Evolutionary conservation across 768 basidiomycete genomes (phyloP).

Genomic region (Russula griseocarnosa): DNA sequence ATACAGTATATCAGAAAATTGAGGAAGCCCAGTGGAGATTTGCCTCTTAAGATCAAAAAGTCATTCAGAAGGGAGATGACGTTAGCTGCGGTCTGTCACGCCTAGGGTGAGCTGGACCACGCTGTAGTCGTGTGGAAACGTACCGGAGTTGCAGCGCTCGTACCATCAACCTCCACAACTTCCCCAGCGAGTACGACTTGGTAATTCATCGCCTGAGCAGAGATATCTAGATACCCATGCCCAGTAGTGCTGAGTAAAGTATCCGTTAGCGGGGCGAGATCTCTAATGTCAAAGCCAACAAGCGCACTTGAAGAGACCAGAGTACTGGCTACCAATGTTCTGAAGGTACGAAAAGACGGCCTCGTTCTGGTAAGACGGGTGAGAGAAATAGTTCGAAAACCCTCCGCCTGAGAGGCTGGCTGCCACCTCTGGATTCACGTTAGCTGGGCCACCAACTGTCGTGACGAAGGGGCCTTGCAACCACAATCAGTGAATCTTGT

Average conservation of each 20-base stretch:
- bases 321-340: slow-evolving; percentile 44
- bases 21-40: slow-evolving; percentile 39
- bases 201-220: slow-evolving; percentile 48
- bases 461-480: slow-evolving; percentile 56
- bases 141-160: slow-evolving; percentile 37
- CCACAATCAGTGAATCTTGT: neutral
- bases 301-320: slow-evolving; percentile 52
- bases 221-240: slow-evolving; percentile 41
- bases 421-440: slow-evolving; percentile 57
- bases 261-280: neutral
- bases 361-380: slow-evolving; percentile 32
- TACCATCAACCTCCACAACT: slow-evolving; percentile 44
- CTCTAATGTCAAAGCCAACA: neutral
- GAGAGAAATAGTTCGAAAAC: slow-evolving; percentile 47
- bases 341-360: slow-evolving; percentile 34
- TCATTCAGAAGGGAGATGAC: slow-evolving; percentile 40
- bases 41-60: slow-evolving; percentile 34
- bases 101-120: neutral
- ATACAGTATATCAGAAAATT: slow-evolving; percentile 40
- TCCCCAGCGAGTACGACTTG: slow-evolving; percentile 53
- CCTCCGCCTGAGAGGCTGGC: slow-evolving; percentile 63
- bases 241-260: slow-evolving; percentile 29
- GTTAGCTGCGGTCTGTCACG: slow-evolving; percentile 31
- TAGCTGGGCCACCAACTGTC: slow-evolving; percentile 55
- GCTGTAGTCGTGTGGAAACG: neutral